Evolutionary conservation across 163 green algal genomes (phyloP).

Genomic region (Trebouxia gelatinosa): DNA sequence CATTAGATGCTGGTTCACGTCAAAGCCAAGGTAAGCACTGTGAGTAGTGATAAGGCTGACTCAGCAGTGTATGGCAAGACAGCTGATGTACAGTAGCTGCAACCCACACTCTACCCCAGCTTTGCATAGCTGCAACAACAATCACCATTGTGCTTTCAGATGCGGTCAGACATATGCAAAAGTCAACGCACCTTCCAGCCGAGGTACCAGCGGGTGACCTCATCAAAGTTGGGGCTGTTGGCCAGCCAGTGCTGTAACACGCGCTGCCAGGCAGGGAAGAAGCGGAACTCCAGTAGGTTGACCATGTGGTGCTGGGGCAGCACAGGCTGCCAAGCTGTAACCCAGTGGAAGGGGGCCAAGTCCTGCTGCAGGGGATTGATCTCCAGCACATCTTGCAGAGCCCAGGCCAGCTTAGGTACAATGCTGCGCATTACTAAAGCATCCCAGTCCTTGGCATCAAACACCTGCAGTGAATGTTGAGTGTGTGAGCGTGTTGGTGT

Average conservation of each 20-base stretch:
- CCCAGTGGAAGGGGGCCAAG: conserved; percentile 76
- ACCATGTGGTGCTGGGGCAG: conserved; percentile 48
- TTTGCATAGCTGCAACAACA: too few relatives aligned
- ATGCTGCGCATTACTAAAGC: conserved; percentile 71
- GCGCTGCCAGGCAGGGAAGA: conserved; percentile 90
- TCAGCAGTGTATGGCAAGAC: too few relatives aligned
- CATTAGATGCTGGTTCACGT: too few relatives aligned
- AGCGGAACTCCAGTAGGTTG: conserved; percentile 74
- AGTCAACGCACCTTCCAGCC: conserved; percentile 91
- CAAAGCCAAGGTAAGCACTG: too few relatives aligned
- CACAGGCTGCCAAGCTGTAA: conserved; percentile 76
- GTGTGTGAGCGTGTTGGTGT: too few relatives aligned
- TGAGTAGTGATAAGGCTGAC: too few relatives aligned
- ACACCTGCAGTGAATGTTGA: conserved; percentile 57
- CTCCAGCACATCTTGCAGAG: conserved; percentile 63
- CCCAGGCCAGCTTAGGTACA: conserved; percentile 83
- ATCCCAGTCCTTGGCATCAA: conserved; percentile 81
- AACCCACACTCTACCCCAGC: too few relatives aligned
- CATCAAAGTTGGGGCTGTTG: conserved; percentile 75
- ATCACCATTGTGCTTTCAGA: too few relatives aligned
- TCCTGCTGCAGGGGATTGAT: conserved; percentile 76
- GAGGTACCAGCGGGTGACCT: conserved; percentile 90
- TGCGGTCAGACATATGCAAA: background rate
- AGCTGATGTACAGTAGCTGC: too few relatives aligned
- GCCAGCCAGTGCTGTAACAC: conserved; percentile 88